Conservation (phyloP, 1,284 basidiomycete genomes). For the Fomitopsis palustris region DNA sequence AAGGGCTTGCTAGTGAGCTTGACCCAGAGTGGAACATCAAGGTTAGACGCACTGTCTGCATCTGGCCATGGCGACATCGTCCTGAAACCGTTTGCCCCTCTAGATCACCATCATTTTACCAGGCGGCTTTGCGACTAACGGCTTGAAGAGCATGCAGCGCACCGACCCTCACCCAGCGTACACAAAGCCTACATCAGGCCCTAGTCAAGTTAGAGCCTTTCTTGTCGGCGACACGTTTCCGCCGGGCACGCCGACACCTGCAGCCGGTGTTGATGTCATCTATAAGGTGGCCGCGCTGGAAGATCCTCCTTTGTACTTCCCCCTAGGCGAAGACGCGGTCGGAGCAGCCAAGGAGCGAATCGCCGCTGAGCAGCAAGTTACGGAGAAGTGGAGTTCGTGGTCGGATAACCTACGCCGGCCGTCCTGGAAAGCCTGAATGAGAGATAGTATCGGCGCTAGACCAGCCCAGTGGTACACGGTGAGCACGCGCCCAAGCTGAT, state of each 20-base stretch:
- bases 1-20: constrained; percentile 30
- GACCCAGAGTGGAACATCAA: constrained; percentile 40
- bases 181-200: neutral
- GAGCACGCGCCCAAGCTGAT: too few species aligned
- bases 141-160: neutral
- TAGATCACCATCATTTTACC: constrained; percentile 10
- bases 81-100: neutral
- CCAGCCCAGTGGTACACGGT: too few species aligned
- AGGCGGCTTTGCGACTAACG: constrained; percentile 3
- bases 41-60: constrained; percentile 13
- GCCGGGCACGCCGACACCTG: neutral
- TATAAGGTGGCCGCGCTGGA: constrained; percentile 2
- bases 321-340: constrained; percentile 8
- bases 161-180: constrained; percentile 4
- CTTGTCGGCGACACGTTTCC: neutral
- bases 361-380: neutral
- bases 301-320: constrained; percentile 10
- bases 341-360: neutral
- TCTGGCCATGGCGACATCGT: neutral
- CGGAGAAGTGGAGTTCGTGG: constrained; percentile 11
- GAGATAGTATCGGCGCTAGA: too few species aligned
- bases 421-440: neutral
- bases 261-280: neutral
- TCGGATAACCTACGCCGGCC: constrained; percentile 2
- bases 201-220: neutral